Percentiles rank a stretch among this genome's conserved stretches.
Conservation (phyloP, 257 asterid species). For the Nicotiana benthamiana region DNA sequence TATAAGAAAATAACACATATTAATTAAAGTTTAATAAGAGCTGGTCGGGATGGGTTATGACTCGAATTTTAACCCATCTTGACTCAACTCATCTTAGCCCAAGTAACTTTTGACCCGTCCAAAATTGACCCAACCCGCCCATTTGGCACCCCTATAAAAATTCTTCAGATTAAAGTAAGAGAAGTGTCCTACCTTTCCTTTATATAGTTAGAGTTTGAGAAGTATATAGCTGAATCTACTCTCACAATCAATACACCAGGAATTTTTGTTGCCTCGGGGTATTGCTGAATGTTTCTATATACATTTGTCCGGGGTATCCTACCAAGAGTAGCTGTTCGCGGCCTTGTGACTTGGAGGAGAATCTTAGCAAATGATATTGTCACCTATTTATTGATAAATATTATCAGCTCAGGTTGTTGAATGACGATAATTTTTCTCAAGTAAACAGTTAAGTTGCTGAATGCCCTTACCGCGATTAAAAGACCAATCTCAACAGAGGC, state of each 20-base stretch:
- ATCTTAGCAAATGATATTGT: conserved; percentile 80
- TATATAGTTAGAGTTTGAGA: conserved; percentile 84
- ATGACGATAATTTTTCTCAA: background rate
- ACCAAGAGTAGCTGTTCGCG: conserved; percentile 81
- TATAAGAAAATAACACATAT: no score
- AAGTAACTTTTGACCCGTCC: no score
- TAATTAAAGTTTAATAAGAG: no score
- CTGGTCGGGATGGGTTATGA: no score
- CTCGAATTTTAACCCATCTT: no score
- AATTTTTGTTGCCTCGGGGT: conserved; percentile 72
- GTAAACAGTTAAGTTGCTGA: background rate
- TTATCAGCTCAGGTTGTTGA: background rate
- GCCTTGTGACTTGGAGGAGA: conserved; percentile 87
- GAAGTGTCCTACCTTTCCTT: conserved; percentile 50
- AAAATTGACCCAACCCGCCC: no score
- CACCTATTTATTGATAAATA: conserved; percentile 30
- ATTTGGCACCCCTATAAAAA: no score
- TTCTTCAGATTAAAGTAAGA: no score
- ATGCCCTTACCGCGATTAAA: conserved; percentile 58
- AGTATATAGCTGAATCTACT: conserved; percentile 93
- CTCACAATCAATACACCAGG: conserved; percentile 68
- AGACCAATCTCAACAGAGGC: conserved; percentile 75
- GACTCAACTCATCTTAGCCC: no score
- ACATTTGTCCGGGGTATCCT: conserved; percentile 68
- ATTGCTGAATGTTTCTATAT: conserved; percentile 69